Evolutionary conservation across 768 basidiomycete genomes (phyloP).

Genomic region (Mycena amicta): DNA sequence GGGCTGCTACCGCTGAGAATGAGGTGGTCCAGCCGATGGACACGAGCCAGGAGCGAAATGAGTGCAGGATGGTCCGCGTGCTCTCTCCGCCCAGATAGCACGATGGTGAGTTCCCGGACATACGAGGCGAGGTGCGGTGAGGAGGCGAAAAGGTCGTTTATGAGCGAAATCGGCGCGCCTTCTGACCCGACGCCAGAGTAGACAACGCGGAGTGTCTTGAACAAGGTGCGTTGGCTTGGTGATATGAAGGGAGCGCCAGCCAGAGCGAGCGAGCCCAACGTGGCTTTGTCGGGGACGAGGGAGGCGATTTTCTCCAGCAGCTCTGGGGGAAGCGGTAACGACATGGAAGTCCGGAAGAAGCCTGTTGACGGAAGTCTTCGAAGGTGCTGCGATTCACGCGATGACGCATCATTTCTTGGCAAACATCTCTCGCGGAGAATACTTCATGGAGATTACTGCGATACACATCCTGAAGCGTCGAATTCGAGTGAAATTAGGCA

Average conservation of each 20-base stretch:
- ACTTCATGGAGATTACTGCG: neutral
- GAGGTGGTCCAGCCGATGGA: conserved; percentile 1
- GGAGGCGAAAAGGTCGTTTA: neutral
- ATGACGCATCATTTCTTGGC: neutral
- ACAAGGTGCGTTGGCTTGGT: conserved; percentile 9
- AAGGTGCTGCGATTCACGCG: neutral
- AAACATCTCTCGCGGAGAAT: neutral
- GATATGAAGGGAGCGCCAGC: conserved; percentile 5
- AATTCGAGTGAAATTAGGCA: neutral
- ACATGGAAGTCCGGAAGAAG: neutral
- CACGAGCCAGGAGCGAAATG: neutral
- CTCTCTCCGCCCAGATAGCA: neutral
- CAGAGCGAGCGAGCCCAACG: conserved; percentile 14
- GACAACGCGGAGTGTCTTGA: neutral
- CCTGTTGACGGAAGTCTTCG: neutral
- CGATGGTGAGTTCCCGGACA: conserved; percentile 5
- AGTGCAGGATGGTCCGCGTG: neutral
- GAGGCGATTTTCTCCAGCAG: conserved; percentile 11
- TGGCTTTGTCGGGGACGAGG: conserved; percentile 6
- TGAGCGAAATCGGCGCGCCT: neutral
- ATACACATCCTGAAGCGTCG: neutral
- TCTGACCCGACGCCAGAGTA: neutral
- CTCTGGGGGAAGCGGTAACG: conserved; percentile 9
- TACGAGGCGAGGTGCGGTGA: conserved; percentile 7
- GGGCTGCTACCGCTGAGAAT: neutral